Evolutionary conservation across 2,329 filamentous ascomycete genomes (phyloP), one percentile per base, ranked within the genome.

Genomic region (Penicillium sp.): DNA sequence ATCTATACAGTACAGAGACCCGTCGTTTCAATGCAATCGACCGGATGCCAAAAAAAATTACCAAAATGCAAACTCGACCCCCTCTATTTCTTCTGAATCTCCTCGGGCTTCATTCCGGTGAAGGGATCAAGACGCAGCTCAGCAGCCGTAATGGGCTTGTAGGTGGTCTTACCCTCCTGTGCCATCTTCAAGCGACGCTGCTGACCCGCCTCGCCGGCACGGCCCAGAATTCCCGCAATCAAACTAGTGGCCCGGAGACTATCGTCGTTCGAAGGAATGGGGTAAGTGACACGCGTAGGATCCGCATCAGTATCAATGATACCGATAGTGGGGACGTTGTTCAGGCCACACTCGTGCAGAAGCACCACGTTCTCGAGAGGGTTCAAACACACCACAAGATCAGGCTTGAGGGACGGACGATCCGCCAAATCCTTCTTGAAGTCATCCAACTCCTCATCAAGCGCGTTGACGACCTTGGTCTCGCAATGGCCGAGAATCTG

Each of bases 191-290:
- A 75, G 51, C 93, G 83, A 56, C 83, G 81, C 64, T 79, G 74
- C 68, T 92, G 87, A 36, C 94, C 94, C 48, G 83, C 79, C 76
- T 96, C 80, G 9, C 90, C 94, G 1, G 94, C 94, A 48, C 88
- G 84, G 39, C 92, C 93, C 36, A 99, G 81, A 1, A 94, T 87
- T 49, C 92, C 92, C 4, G 87, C 89, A 63, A 99, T 90, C 56
- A 97, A 81, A 63, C 88, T 85, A 46, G 92, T 83, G 60, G 88
- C 87, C 56, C 94, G 88, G 62, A 96, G 75, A 83, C 92, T 96
- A 80, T 99, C 94, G 70, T 99, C 94, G 72, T 99, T 99, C 47
- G 91, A 91, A 2, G 94, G 94, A 63, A 99, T 97, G 13, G 90
- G 89, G 71, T 99, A 99, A 4, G 94, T 97, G 47, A 97, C 92